Evolutionary conservation across 768 basidiomycete genomes (phyloP), one percentile per base, ranked within the genome.

Genomic region (Kwoniella mangroviensis): DNA sequence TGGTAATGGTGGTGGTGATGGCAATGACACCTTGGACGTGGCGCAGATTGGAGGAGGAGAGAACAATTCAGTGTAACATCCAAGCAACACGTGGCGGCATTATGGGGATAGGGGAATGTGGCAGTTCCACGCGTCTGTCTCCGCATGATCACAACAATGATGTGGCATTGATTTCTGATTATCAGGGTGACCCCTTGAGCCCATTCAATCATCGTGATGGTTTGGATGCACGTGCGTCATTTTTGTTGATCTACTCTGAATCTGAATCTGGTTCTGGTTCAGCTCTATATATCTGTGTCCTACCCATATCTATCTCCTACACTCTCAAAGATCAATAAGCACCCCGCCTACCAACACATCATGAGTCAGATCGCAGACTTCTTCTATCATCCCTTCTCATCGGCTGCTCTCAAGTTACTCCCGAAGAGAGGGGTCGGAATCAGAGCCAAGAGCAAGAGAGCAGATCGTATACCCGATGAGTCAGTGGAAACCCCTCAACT

Each of bases 381-480:
- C 51, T 75, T 78, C 65, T 75, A 60, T 28, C 77, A 78, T 17
- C 77, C 77, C 12, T 83, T 83, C 73, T 81, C 80, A 2, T 68
- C 72, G 11, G 73, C 61, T 10, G 82, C 82, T 12, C 67, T 81
- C 4, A 69, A 71, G 26, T 62, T 72, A 2, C 68, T 83, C 4
- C 82, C 79, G 6, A 64, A 68, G 5, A 60, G 73, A 11, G 75
- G 73, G 3, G 55, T 71, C 24, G 74, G 75, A 0, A 51, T 71
- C 17, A 65, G 78, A 41, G 74, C 70, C 7, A 83, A 80, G 65
- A 76, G 77, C 53, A 83, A 83, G 52, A 65, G 82, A 58, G 82
- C 80, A 13, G 82, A 83, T 60, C 62, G 81, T 26, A 83, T 83
- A 13, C 82, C 82, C 19, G 82, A 82, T 61, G 70, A 73, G 79